These are phyloP conservation scores for Pichia sp. DNA, from an alignment of 1,139 yeast species.

Conservation along the genomic window DNA sequence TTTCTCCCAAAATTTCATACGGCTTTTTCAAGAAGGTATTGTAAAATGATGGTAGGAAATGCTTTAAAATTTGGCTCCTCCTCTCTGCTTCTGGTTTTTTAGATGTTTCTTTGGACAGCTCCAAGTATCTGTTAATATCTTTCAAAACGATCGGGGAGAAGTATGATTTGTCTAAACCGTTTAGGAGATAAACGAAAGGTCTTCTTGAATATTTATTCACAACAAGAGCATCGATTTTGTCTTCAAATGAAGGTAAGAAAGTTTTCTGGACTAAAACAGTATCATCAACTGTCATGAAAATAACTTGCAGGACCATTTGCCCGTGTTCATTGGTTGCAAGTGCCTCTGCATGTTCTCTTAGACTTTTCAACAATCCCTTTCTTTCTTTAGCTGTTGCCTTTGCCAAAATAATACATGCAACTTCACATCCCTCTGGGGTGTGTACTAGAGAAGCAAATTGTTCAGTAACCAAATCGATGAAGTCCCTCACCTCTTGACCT, in stretches of 20 bases:
- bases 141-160: conserved; percentile 69
- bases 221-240: conserved; percentile 53
- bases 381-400: conserved; percentile 91
- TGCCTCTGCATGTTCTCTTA: conserved; percentile 70
- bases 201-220: conserved; percentile 80
- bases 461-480: conserved; percentile 78
- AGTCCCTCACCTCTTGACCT: conserved; percentile 69
- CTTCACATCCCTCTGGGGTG: conserved; percentile 90
- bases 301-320: conserved; percentile 70
- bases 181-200: conserved; percentile 76
- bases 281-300: conserved; percentile 89
- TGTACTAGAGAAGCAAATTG: conserved; percentile 94
- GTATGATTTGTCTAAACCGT: conserved; percentile 78
- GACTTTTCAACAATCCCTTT: conserved; percentile 65
- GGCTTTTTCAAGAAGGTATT: conserved; percentile 48
- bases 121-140: conserved; percentile 57
- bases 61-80: conserved; percentile 62
- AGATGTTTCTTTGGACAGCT: conserved; percentile 67
- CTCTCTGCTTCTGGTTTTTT: conserved; percentile 82
- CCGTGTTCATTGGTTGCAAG: conserved; percentile 85
- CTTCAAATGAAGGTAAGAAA: conserved; percentile 58
- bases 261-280: conserved; percentile 78
- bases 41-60: conserved; percentile 65
- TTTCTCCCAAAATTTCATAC: conserved; percentile 54
- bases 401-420: conserved; percentile 76